Evolutionary conservation across 1,284 basidiomycete genomes (phyloP), one percentile per base, ranked within the genome.

Genomic region (Albatrellus sp.): DNA sequence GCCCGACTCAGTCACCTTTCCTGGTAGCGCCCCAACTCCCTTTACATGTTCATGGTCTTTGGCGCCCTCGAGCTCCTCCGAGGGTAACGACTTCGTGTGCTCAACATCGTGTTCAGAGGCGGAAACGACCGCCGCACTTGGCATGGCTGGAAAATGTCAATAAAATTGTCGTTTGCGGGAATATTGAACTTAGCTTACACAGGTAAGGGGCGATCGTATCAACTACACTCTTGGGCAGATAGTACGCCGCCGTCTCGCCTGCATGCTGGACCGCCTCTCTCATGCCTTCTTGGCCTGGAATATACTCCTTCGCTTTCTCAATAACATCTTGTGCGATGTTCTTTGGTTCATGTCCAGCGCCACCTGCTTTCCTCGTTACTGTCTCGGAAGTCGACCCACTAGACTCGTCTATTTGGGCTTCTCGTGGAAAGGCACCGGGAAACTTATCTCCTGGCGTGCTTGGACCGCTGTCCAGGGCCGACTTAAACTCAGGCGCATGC

Each of bases 11-110:
- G 52, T 55, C 36, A 56, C 46, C 2, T 49, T 48, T 2, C 67
- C 67, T 1, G 67, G 67, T 17, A 69, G 56, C 8, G 63, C 58
- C 2, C 67, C 67, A 5, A 61, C 64, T 13, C 69, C 69, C 7
- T 50, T 58, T 12, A 55, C 50, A 40, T 53, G 56, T 46, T 62
- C 61, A 9, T 54, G 50, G 3, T 54, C 38, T 17, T 38, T 40
- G 0, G 56, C 49, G 3, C 64, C 63, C n/a, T 53, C 47, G 35
- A 55, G 34, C 45, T 62, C 58, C 37, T 47, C 50, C 14, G 54
- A 55, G 5, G 54, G 60, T 37, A 58, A 43, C 4, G 60, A 61
- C 19, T 12, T 40, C 9, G 6, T n/a, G 16, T 45, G 44, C 10
- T 31, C 31, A 14, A 33, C n/a, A 19, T 46, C 40, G n/a, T 42